A percentile compares a stretch with the other conserved stretches of the same genome.
These are phyloP conservation scores for Xylariales sp. DNA, from an alignment of 2,329 filamentous ascomycete genomes.

Conservation along the genomic window DNA sequence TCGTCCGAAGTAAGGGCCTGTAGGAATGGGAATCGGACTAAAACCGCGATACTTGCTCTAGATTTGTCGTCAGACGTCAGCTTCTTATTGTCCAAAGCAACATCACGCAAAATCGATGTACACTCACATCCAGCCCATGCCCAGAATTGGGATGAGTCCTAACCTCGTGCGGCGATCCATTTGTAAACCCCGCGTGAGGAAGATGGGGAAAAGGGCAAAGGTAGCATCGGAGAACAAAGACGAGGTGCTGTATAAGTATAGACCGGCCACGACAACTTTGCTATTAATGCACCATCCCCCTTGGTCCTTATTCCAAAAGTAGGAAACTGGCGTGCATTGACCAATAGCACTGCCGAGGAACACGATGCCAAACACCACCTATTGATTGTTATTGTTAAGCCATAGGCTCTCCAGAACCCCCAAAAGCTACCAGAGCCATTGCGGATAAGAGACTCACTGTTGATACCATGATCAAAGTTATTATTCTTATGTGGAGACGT, in stretches of 20 bases:
- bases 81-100: slow-evolving; percentile 38
- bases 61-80: not conserved
- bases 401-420: too few species aligned
- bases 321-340: slow-evolving; percentile 14
- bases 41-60: too few species aligned
- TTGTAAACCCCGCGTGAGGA: slow-evolving; percentile 41
- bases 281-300: slow-evolving; percentile 18
- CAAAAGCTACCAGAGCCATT: too few species aligned
- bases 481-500: slow-evolving; percentile 11
- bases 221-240: slow-evolving; percentile 45
- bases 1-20: too few species aligned
- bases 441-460: too few species aligned
- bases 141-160: slow-evolving; percentile 40
- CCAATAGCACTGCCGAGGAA: slow-evolving; percentile 16
- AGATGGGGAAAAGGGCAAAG: slow-evolving; percentile 42
- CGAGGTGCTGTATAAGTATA: slow-evolving; percentile 38
- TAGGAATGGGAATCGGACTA: too few species aligned
- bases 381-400: too few species aligned
- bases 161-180: slow-evolving; percentile 42
- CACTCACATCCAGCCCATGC: slow-evolving; percentile 43
- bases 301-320: slow-evolving; percentile 13
- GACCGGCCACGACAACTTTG: slow-evolving; percentile 37
- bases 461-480: slow-evolving; percentile 11
- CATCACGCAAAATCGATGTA: slow-evolving; percentile 29
- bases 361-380: slow-evolving; percentile 11